Percentiles rank a stretch among this genome's conserved stretches.
These are phyloP conservation scores for Hanseniaspora nectarophila DNA, from an alignment of 805 yeast genomes.

Conservation along the genomic window DNA sequence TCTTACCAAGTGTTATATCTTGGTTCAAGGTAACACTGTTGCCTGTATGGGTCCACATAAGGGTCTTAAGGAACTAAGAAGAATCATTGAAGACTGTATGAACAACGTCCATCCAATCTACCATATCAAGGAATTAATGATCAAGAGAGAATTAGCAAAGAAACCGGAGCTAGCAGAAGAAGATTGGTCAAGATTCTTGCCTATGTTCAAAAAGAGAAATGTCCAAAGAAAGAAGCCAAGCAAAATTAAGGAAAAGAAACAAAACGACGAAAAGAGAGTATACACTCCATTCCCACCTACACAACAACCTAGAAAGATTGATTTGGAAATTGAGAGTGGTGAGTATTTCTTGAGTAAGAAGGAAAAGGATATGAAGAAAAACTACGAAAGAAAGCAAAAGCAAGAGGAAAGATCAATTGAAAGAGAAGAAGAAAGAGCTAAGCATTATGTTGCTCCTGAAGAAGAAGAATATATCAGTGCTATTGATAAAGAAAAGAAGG, in stretches of 20 bases:
- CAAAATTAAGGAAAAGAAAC: constrained; percentile 40
- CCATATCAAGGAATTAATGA: constrained; percentile 94
- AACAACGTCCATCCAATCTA: constrained; percentile 93
- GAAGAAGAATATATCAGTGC: constrained; percentile 48
- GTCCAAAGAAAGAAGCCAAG: constrained; percentile 86
- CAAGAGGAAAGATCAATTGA: constrained; percentile 58
- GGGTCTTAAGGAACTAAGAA: constrained; percentile 80
- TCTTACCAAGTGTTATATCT: constrained; percentile 85
- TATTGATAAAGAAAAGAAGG: constrained; percentile 24
- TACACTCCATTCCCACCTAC: constrained; percentile 99
- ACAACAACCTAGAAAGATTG: constrained; percentile 92
- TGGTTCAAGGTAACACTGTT: constrained; percentile 96
- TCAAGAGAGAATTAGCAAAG: constrained; percentile 85
- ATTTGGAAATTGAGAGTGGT: constrained; percentile 94
- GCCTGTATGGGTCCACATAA: constrained; percentile 93
- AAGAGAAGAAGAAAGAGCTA: constrained; percentile 56
- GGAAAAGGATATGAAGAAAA: constrained; percentile 61
- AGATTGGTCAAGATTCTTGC: constrained; percentile 93
- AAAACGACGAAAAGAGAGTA: constrained; percentile 42
- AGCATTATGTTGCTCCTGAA: constrained; percentile 77
- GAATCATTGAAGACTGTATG: constrained; percentile 97
- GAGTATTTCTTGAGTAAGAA: constrained; percentile 86
- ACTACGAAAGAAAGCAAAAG: constrained; percentile 65
- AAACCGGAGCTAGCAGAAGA: constrained; percentile 91
- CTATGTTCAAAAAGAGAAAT: constrained; percentile 90